phyloP scores from a whole-genome alignment of 2,329 filamentous ascomycete genomes.

The Aphanocladium album region DNA sequence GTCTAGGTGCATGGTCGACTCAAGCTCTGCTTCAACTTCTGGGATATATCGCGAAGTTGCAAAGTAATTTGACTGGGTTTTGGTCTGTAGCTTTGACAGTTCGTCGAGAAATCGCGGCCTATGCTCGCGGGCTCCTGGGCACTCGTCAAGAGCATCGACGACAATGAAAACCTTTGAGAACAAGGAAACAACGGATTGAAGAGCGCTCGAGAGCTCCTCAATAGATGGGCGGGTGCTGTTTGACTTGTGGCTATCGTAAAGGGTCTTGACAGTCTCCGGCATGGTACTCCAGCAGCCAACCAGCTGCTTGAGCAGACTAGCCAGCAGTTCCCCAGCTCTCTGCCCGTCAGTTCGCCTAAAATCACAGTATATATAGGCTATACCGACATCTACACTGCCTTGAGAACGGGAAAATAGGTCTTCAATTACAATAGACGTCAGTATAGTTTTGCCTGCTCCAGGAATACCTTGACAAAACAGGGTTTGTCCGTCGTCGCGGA shows the following conservation, averaged over 20 bases:
- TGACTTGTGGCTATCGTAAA: constrained; percentile 16
- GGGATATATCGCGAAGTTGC: constrained; percentile 21
- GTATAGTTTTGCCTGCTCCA: constrained; percentile 9
- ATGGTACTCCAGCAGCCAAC: constrained; percentile 18
- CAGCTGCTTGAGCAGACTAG: constrained; percentile 35
- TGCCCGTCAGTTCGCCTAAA: constrained; percentile 39
- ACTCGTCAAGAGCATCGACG: constrained; percentile 25
- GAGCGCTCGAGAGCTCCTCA: constrained; percentile 1
- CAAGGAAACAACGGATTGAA: not conserved
- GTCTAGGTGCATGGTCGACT: not conserved
- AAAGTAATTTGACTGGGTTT: constrained; percentile 14
- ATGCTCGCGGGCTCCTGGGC: not conserved
- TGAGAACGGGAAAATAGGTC: not conserved
- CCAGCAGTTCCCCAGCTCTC: constrained; percentile 24
- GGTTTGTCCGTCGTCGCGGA: constrained; percentile 17
- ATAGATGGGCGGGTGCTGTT: not conserved
- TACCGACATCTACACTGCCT: constrained; percentile 23
- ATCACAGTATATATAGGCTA: constrained; percentile 45
- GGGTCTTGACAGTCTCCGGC: constrained; percentile 21
- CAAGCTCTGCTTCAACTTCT: constrained; percentile 1
- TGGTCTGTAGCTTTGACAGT: not conserved
- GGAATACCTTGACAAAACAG: constrained; percentile 36
- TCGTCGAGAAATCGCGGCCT: not conserved
- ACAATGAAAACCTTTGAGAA: constrained; percentile 17
- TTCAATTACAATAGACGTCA: not conserved